These are phyloP conservation scores for Pyronema omphalodes DNA, from an alignment of 495 filamentous ascomycete genomes.

Conservation along the genomic window DNA sequence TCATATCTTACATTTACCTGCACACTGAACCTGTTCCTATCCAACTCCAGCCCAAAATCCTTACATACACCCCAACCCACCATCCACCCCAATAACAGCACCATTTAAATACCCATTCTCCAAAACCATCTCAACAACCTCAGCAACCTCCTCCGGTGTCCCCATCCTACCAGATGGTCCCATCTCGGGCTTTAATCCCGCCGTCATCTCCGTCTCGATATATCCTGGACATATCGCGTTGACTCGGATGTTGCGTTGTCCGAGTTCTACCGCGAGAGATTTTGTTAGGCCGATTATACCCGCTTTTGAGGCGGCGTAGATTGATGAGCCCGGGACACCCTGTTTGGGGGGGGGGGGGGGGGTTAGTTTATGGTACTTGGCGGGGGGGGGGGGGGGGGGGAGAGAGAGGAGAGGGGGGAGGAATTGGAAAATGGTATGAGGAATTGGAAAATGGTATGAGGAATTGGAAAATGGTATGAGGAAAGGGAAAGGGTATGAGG, in stretches of 20 bases:
- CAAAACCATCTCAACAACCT: constrained; percentile 62
- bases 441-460: too few species aligned
- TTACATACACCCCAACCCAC: constrained; percentile 29
- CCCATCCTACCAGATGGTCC: constrained; percentile 52
- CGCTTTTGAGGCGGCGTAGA: constrained; percentile 67
- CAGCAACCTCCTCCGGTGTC: constrained; percentile 49
- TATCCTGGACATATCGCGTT: constrained; percentile 77
- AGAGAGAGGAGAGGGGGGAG: background rate
- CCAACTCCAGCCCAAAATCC: too few species aligned
- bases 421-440: too few species aligned
- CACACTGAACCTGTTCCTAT: too few species aligned
- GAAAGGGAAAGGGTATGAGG: too few species aligned
- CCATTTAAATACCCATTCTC: constrained; percentile 65
- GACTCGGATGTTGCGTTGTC: constrained; percentile 39
- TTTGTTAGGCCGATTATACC: constrained; percentile 57
- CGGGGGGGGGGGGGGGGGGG: background rate
- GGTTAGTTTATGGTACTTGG: too few species aligned
- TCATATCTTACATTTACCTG: too few species aligned
- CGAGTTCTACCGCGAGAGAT: constrained; percentile 47
- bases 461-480: too few species aligned
- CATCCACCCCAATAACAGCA: constrained; percentile 71
- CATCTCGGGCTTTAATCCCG: constrained; percentile 26
- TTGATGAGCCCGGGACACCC: constrained; percentile 42
- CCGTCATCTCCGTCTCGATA: constrained; percentile 60
- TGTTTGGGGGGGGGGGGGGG: background rate